phyloP scores from a whole-genome alignment of 176 grass and related monocot genomes.

The Lolium perenne region DNA sequence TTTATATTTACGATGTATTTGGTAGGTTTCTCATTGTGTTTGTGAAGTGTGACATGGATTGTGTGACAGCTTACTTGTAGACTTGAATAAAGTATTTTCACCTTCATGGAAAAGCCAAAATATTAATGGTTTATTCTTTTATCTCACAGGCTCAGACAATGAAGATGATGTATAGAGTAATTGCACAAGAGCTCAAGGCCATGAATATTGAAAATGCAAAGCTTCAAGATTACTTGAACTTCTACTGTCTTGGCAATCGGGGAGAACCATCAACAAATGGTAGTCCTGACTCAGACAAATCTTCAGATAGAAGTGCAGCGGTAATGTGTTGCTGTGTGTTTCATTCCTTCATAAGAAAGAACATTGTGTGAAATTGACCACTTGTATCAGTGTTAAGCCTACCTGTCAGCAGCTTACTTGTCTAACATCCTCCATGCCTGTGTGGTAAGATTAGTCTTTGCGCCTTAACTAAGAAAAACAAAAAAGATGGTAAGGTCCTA shows the following conservation, averaged over 20 bases:
- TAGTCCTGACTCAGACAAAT: conserved; percentile 54
- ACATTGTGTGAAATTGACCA: background rate
- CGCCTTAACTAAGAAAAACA: background rate
- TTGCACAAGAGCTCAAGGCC: conserved; percentile 81
- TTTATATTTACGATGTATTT: background rate
- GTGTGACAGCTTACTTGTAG: conserved; percentile 2
- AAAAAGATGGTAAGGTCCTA: background rate
- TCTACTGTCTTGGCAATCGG: conserved; percentile 90
- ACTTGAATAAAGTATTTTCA: conserved; percentile 24
- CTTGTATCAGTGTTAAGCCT: background rate
- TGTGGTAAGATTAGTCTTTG: background rate
- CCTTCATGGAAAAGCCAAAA: background rate
- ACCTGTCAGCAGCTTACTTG: background rate
- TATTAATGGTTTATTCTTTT: conserved; percentile 37
- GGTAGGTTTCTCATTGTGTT: background rate
- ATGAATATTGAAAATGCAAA: conserved; percentile 64
- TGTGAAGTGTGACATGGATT: background rate
- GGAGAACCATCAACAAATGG: conserved; percentile 57
- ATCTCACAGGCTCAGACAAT: conserved; percentile 83
- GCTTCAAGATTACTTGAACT: conserved; percentile 94
- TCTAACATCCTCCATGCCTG: background rate
- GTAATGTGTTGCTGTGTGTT: conserved; percentile 55
- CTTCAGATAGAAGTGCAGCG: conserved; percentile 64
- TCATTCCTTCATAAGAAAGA: conserved; percentile 33
- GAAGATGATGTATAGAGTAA: conserved; percentile 93